Conservation (phyloP, 129 eudicot species). For the Helianthus tuberosus region DNA sequence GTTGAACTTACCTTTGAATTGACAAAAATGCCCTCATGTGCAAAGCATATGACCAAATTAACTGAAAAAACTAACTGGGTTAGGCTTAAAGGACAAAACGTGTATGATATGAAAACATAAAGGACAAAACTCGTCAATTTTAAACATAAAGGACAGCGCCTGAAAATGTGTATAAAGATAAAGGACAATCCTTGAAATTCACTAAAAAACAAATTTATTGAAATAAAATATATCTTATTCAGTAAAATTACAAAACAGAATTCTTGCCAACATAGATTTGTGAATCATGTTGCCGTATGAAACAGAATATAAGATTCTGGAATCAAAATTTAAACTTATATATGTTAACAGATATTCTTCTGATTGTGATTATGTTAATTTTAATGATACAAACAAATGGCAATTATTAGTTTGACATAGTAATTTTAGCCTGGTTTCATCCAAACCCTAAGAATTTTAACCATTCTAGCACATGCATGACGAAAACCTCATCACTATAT, state of each 20-base stretch:
- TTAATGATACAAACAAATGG: conserved; percentile 7
- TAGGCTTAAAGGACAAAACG: too few relatives aligned
- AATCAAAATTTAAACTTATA: conserved; percentile 6
- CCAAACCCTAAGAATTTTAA: conserved; percentile 11
- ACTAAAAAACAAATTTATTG: neutral
- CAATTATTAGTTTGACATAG: neutral
- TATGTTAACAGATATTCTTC: neutral
- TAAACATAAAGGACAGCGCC: too few relatives aligned
- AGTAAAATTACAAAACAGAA: neutral
- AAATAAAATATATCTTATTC: neutral
- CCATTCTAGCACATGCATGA: conserved; percentile 5
- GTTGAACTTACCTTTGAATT: too few relatives aligned
- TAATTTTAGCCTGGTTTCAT: neutral
- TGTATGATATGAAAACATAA: too few relatives aligned
- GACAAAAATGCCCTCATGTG: too few relatives aligned
- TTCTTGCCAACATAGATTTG: neutral
- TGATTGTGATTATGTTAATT: neutral
- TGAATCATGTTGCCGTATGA: conserved; percentile 9
- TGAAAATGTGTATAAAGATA: too few relatives aligned
- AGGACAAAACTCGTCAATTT: too few relatives aligned
- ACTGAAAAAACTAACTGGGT: too few relatives aligned
- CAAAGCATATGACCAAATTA: too few relatives aligned
- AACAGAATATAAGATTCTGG: neutral
- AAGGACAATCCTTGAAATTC: too few relatives aligned
- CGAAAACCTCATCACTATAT: conserved; percentile 8